Conservation (phyloP, 108 stramenopile genomes). For the Fragilaria radians region DNA sequence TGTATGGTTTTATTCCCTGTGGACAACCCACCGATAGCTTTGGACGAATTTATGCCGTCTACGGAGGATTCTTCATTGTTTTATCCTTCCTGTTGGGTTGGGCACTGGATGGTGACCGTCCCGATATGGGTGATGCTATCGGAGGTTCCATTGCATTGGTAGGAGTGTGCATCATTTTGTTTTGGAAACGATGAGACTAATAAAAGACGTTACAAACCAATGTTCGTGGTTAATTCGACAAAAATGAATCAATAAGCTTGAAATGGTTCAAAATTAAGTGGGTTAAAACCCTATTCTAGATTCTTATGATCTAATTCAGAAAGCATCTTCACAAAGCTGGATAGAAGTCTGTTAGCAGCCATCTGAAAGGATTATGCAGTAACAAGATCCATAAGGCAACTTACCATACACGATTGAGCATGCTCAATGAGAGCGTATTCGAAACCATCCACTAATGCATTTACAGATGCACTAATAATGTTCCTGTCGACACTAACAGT, state of each 20-base stretch:
- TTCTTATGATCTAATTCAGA: no score
- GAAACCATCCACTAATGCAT: conserved; percentile 90
- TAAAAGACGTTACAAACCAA: background rate
- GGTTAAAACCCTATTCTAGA: no score
- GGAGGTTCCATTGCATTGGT: conserved; percentile 56
- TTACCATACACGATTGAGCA: conserved; percentile 26
- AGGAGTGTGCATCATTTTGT: conserved; percentile 53
- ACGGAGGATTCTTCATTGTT: conserved; percentile 79
- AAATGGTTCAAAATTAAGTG: no score
- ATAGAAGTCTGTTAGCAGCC: no score
- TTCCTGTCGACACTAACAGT: conserved; percentile 93
- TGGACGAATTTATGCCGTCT: conserved; percentile 76
- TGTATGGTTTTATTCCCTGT: conserved; percentile 71
- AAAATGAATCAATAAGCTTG: no score
- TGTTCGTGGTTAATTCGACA: no score
- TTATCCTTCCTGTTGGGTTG: conserved; percentile 70
- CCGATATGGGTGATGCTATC: conserved; percentile 60
- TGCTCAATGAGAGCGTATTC: conserved; percentile 87
- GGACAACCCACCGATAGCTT: conserved; percentile 73
- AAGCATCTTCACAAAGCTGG: no score
- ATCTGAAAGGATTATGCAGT: background rate
- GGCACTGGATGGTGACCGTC: conserved; percentile 60
- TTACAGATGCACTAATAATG: conserved; percentile 86
- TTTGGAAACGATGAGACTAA: conserved; percentile 53
- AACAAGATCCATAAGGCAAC: no score